Evolutionary conservation across 768 basidiomycete genomes (phyloP).

Genomic region (Gymnopilus dilepis): DNA sequence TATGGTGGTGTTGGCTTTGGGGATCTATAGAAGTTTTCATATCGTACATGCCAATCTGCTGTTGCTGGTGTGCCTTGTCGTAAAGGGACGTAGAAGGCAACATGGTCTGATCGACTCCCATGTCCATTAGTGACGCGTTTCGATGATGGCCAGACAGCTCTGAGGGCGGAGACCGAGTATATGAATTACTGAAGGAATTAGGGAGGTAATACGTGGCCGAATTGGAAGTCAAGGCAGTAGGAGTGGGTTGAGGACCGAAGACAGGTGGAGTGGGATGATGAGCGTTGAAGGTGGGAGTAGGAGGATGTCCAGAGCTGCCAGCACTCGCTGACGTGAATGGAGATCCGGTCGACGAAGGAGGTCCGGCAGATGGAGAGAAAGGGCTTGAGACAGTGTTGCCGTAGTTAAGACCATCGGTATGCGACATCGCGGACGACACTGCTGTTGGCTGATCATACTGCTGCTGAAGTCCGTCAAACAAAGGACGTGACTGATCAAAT

Average conservation of each 20-base stretch:
- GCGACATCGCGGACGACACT: not conserved
- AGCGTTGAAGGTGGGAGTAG: conserved; percentile 34
- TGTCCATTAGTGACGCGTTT: conserved; percentile 13
- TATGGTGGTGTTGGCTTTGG: conserved; percentile 23
- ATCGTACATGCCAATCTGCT: conserved; percentile 32
- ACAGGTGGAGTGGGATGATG: conserved; percentile 33
- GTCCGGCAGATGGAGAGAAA: conserved; percentile 28
- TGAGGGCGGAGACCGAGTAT: conserved; percentile 22
- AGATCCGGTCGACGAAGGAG: conserved; percentile 33
- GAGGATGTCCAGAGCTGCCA: conserved; percentile 29
- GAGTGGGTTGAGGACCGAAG: conserved; percentile 24
- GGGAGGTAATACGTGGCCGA: conserved; percentile 26
- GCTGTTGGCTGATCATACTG: conserved; percentile 21
- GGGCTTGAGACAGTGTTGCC: conserved; percentile 29
- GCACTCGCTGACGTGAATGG: conserved; percentile 33
- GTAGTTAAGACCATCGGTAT: conserved; percentile 13
- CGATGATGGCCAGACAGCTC: conserved; percentile 10
- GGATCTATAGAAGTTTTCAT: conserved; percentile 33
- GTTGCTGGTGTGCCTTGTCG: conserved; percentile 30
- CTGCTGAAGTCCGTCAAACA: conserved; percentile 23
- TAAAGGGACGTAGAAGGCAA: conserved; percentile 25
- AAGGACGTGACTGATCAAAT: conserved; percentile 10
- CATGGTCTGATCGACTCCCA: conserved; percentile 24
- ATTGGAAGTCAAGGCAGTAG: conserved; percentile 15
- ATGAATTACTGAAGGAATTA: conserved; percentile 10